Conservation (phyloP, 768 basidiomycete genomes). For the Imleria badia region DNA sequence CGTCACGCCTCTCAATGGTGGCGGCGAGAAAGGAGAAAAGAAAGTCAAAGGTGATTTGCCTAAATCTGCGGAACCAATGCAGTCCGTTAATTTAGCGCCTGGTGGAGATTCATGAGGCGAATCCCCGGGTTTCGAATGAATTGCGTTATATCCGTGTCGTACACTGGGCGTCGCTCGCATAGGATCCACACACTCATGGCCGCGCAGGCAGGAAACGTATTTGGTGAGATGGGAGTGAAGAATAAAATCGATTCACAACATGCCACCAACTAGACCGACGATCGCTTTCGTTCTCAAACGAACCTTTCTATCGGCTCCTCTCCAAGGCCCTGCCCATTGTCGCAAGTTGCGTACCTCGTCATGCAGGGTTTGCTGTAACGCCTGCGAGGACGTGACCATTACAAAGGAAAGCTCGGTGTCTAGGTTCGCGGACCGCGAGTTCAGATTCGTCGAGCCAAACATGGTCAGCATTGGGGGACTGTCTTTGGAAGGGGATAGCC, state of each 20-base stretch:
- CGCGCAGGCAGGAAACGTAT: background rate
- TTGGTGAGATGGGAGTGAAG: constrained; percentile 9
- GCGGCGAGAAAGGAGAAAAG: constrained; percentile 9
- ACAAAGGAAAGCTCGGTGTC: constrained; percentile 92
- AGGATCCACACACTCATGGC: background rate
- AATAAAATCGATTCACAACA: constrained; percentile 46
- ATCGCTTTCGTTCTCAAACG: constrained; percentile 63
- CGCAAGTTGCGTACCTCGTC: constrained; percentile 56
- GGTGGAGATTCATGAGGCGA: constrained; percentile 7
- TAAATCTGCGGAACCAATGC: constrained; percentile 4
- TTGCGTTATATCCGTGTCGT: background rate
- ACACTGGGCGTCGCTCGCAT: background rate
- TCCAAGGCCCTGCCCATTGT: constrained; percentile 54
- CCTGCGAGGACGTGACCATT: constrained; percentile 63
- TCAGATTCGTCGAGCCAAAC: constrained; percentile 94
- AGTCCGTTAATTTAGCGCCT: background rate
- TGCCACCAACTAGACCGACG: constrained; percentile 63
- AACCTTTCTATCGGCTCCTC: constrained; percentile 55
- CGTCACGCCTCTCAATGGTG: constrained; percentile 30
- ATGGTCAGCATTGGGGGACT: constrained; percentile 69
- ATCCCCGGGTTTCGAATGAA: constrained; percentile 1
- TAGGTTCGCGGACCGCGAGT: constrained; percentile 85
- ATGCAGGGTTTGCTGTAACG: constrained; percentile 48
- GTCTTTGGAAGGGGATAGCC: constrained; percentile 64
- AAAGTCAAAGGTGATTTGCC: constrained; percentile 2